These are phyloP conservation scores for Phanerodontia chrysosporium DNA, from an alignment of 768 basidiomycete species.

Conservation along the genomic window DNA sequence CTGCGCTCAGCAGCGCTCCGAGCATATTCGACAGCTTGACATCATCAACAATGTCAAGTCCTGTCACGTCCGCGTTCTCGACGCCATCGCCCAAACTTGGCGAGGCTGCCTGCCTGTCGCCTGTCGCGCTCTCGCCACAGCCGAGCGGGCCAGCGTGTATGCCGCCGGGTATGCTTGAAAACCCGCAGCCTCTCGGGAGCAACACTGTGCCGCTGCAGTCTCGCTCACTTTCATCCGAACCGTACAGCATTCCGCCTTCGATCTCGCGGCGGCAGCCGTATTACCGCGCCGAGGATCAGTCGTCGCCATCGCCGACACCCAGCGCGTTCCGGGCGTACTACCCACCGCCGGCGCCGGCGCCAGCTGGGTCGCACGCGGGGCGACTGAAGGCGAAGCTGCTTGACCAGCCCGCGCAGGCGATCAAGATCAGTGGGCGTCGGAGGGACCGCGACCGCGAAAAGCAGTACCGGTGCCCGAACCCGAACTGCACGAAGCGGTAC, in stretches of 20 bases:
- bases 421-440: constrained; percentile 13
- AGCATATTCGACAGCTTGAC: constrained; percentile 1
- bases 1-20: not conserved
- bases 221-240: not conserved
- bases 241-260: not conserved
- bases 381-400: constrained; percentile 6
- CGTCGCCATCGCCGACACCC: not conserved
- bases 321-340: not conserved
- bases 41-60: not conserved
- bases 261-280: not conserved
- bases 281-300: not conserved
- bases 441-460: constrained; percentile 34
- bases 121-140: constrained; percentile 16
- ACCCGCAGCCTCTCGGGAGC: not conserved
- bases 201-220: not conserved
- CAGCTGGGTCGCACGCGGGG: not conserved
- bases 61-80: constrained; percentile 1
- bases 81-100: constrained; percentile 4
- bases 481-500: constrained; percentile 58
- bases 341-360: no score
- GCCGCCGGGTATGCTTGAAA: not conserved
- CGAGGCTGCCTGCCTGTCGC: constrained; percentile 21
- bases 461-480: constrained; percentile 42
- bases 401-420: constrained; percentile 3
- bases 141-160: constrained; percentile 4